These are phyloP conservation scores for Umbelopsis sp. DNA, from an alignment of 192 early-diverging fungal genomes.

Conservation along the genomic window DNA sequence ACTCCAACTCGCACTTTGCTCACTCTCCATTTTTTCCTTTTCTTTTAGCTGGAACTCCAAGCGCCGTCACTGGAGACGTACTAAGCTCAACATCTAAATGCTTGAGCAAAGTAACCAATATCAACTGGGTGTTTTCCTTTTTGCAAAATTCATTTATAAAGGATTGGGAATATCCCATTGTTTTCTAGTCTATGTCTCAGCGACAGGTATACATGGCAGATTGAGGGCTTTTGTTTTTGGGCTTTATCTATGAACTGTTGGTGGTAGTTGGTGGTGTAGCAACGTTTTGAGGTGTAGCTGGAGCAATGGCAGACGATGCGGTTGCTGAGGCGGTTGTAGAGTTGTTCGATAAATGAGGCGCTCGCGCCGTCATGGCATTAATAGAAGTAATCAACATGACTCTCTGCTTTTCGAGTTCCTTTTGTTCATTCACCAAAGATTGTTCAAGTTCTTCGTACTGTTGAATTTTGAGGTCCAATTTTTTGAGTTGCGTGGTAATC, in stretches of 20 bases:
- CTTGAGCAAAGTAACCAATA: slow-evolving; percentile 17
- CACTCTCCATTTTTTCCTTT: slow-evolving; percentile 1
- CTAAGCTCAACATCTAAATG: slow-evolving; percentile 93
- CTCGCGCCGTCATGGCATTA: slow-evolving; percentile 14
- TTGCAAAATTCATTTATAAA: slow-evolving; percentile 20
- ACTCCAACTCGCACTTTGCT: too few species aligned
- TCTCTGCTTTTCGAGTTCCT: slow-evolving; percentile 73
- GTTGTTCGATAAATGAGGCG: background rate
- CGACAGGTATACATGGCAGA: slow-evolving; percentile 1
- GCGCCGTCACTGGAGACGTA: slow-evolving; percentile 99
- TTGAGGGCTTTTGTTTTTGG: background rate
- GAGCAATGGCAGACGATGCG: too few species aligned
- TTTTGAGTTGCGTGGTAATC: slow-evolving; percentile 83
- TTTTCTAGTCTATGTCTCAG: slow-evolving; percentile 11
- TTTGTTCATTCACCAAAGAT: slow-evolving; percentile 82
- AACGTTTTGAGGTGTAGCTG: background rate
- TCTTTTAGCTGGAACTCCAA: slow-evolving; percentile 93
- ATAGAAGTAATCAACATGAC: slow-evolving; percentile 25
- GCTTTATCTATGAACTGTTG: background rate
- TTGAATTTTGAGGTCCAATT: slow-evolving; percentile 87
- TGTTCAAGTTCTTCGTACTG: slow-evolving; percentile 92
- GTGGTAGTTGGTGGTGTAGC: background rate
- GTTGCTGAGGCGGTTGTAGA: too few species aligned
- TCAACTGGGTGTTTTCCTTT: slow-evolving; percentile 9
- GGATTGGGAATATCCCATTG: slow-evolving; percentile 12